Evolutionary conservation across 805 yeast species (phyloP), one percentile per base, ranked within the genome.

Genomic region (Candida nanaspora): DNA sequence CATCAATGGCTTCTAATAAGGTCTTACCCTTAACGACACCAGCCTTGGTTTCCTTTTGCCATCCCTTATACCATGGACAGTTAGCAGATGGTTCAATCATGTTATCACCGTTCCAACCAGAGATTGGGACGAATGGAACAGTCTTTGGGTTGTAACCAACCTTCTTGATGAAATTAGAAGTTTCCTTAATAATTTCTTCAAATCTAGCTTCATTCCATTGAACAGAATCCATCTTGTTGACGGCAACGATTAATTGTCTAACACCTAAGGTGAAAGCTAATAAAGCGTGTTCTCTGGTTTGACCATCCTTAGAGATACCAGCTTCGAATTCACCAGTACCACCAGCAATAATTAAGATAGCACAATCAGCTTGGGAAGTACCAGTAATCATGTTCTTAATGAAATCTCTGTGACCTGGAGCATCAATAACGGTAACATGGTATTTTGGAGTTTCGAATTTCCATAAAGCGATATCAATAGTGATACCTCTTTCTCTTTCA

Each of bases 381-480:
- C 95, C 95, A 62, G 94, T 85, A 66, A 85, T 86, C 94, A 86
- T 86, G 77, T 86, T 86, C 82, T 86, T 86, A 77, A 86, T 86
- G 83, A 85, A 86, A 78, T 86, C 95, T 74, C 91, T 81, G 83
- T 86, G 95, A 67, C 95, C 95, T 69, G 95, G 95, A 57, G 95
- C 94, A 67, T 86, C 95, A 65, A 86, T 86, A 63, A 86, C 93
- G 62, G 95, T 86, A 63, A 86, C 93, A 64, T 80, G 74, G 77
- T 78, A 83, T 70, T 81, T 83, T 61, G 88, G 87, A 67, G 95
- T 86, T 74, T 84, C 91, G 80, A 86, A 86, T 74, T 83, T 82
- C 83, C 94, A 83, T 63, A 85, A 78, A 69, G 94, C 91, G 58
- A 86, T 86, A 70, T 86, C 95, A 62, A 86, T 86, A 67, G 96